Evolutionary conservation across 2,329 filamentous ascomycete genomes (phyloP).

Genomic region (Periconia macrospinosa): DNA sequence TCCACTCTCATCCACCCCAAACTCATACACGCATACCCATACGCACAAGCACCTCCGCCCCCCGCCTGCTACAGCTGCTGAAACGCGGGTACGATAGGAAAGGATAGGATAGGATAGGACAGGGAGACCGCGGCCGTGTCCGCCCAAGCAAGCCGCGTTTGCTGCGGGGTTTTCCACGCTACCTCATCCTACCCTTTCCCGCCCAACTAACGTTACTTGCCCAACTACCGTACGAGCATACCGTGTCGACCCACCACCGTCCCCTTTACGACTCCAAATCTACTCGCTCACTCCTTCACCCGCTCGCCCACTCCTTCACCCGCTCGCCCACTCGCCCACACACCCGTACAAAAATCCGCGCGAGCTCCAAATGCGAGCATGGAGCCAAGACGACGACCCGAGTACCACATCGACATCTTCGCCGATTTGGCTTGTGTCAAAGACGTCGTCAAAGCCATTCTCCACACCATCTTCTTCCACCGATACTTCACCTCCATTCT

Average conservation of each 20-base stretch:
- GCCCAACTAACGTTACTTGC: not conserved
- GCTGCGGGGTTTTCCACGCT: not conserved
- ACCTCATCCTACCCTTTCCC: not conserved
- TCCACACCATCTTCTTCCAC: slow-evolving; percentile 99
- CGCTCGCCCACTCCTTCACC: no score
- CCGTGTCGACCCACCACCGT: no score
- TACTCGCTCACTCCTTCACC: no score
- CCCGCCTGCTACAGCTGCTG: not conserved
- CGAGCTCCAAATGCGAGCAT: slow-evolving; percentile 47
- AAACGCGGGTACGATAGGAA: not conserved
- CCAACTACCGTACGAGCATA: not conserved
- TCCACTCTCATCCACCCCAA: not conserved
- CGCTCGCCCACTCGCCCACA: no score
- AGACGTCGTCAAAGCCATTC: slow-evolving; percentile 89
- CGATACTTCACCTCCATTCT: slow-evolving; percentile 88
- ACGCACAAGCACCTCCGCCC: no score
- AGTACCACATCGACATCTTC: slow-evolving; percentile 93
- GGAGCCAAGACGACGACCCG: slow-evolving; percentile 71
- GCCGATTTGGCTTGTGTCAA: slow-evolving; percentile 86
- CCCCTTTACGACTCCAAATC: no score
- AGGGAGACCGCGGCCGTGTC: not conserved
- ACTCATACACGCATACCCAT: not conserved
- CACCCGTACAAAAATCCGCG: not conserved
- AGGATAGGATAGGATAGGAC: not conserved
- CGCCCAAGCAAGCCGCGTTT: not conserved